Base-by-base conservation (phyloP, 345 rosid species). In the Nasturtium officinale region DNA sequence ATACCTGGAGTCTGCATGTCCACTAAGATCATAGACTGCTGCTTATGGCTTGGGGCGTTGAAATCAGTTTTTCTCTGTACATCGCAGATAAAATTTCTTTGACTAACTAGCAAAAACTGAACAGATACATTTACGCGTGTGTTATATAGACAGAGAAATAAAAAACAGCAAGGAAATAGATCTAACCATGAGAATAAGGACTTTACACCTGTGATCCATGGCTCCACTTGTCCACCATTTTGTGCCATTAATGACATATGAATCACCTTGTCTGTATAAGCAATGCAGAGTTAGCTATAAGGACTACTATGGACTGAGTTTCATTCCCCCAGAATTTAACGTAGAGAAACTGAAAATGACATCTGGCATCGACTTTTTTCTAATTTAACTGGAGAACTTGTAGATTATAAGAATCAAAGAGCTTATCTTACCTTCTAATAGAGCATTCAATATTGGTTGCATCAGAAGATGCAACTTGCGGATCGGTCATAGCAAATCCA, bases 151-250 rank as follows among this genome's bases (percentile, higher is more conserved):
- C 9, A 61, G 13, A 68, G 59, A 60, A 26, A 67, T 11, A 51
- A 35, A 23, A 23, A n/a, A 21, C n/a, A 65, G 38, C 25, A 46
- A 51, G 17, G n/a, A 23, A 16, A 68, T 18, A 59, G 63, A 72
- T 86, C 93, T 86, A 68, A 95, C 99, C 99, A 95, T 95, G 78
- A 95, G 87, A 64, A 95, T 87, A 77, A 95, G 99, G 61, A 95
- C 61, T 82, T 73, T 87, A 83, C 99, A 95, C 75, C 99, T 91
- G 7, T 97, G 99, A 85, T 95, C 99, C 99, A 95, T 91, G 32
- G 99, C 99, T 73, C 99, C 99, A 78, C 97, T 95, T 35, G 99
- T 91, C 99, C 99, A 95, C 99, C 99, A 95, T 79, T 95, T 95
- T 67, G 66, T 88, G 67, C 99, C 99, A 58, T 88, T 95, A 70